A percentile compares a stretch with the other conserved stretches of the same genome.
phyloP scores from a whole-genome alignment of 2,329 filamentous ascomycete genomes.

The Pyricularia sp. region DNA sequence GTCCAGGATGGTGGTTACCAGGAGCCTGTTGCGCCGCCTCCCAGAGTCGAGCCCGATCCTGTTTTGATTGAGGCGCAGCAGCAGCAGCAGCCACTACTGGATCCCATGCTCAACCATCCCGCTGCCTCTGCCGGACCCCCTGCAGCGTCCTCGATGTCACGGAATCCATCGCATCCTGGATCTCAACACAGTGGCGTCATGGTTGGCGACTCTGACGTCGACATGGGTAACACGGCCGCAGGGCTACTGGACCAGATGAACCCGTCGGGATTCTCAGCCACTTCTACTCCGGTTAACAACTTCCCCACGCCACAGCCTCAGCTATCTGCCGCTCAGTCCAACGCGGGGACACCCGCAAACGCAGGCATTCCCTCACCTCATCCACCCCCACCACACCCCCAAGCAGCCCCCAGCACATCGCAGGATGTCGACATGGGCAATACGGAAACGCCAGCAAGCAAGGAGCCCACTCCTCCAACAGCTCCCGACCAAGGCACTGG shows the following conservation, averaged over 20 bases:
- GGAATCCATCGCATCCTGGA: slow-evolving; percentile 42
- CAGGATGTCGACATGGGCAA: slow-evolving; percentile 49
- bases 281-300: slow-evolving; percentile 50
- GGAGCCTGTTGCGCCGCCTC: slow-evolving; percentile 43
- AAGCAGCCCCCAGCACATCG: slow-evolving; percentile 18
- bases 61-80: slow-evolving; percentile 16
- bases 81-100: slow-evolving; percentile 17
- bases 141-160: slow-evolving; percentile 30
- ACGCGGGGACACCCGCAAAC: slow-evolving; percentile 43
- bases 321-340: slow-evolving; percentile 45
- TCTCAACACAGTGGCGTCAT: slow-evolving; percentile 47
- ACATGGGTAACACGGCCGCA: slow-evolving; percentile 56
- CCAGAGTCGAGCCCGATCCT: slow-evolving; percentile 41
- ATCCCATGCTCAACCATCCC: slow-evolving; percentile 10
- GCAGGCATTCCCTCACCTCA: slow-evolving; percentile 36
- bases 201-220: slow-evolving; percentile 51
- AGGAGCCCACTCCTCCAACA: slow-evolving; percentile 27
- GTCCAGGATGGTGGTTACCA: slow-evolving; percentile 72
- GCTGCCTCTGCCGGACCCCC: not conserved
- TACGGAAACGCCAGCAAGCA: slow-evolving; percentile 11
- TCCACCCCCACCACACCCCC: slow-evolving; percentile 14
- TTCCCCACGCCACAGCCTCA: slow-evolving; percentile 52
- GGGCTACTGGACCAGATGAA: slow-evolving; percentile 62
- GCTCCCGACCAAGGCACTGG: slow-evolving; percentile 41
- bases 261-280: slow-evolving; percentile 44